Conservation (phyloP, 2,329 filamentous ascomycete genomes). For the Colletotrichum liriopes region DNA sequence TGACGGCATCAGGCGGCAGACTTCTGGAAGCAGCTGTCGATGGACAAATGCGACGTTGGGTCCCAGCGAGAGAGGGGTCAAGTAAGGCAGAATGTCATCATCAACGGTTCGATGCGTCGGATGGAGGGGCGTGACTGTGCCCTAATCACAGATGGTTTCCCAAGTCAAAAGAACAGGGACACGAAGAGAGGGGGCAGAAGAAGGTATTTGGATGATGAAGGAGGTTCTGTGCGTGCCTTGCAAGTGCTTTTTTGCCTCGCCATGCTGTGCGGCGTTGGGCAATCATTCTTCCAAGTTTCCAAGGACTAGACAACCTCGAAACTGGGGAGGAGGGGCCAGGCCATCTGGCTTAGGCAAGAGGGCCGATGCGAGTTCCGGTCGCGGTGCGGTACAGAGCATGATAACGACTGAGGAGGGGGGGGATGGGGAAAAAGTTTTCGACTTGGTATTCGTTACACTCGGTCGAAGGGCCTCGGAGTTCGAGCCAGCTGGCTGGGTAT, state of each 20-base stretch:
- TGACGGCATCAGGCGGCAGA: conserved; percentile 3
- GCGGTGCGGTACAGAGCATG: conserved; percentile 10
- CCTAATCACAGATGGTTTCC: conserved; percentile 10
- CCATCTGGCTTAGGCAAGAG: conserved; percentile 15
- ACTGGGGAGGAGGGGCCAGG: background rate
- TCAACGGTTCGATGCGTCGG: background rate
- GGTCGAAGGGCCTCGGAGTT: conserved; percentile 37
- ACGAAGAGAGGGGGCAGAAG: background rate
- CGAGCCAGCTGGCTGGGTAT: conserved; percentile 10
- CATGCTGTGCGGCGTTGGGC: background rate
- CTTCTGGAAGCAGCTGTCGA: conserved; percentile 10
- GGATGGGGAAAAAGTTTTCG: background rate
- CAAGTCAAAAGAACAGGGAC: background rate
- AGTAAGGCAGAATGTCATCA: conserved; percentile 17
- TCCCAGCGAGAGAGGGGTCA: conserved; percentile 7
- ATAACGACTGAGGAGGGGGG: background rate
- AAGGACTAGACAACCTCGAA: background rate
- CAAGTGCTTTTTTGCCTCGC: background rate
- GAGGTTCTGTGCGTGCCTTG: conserved; percentile 7
- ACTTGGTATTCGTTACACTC: conserved; percentile 15
- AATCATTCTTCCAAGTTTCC: background rate
- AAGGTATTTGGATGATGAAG: conserved; percentile 11
- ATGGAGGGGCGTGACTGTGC: background rate
- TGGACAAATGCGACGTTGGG: background rate
- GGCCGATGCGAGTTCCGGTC: conserved; percentile 37